A percentile compares a stretch with the other conserved stretches of the same genome.
phyloP scores from a whole-genome alignment of 495 filamentous ascomycete genomes.

The Talaromyces ruber region DNA sequence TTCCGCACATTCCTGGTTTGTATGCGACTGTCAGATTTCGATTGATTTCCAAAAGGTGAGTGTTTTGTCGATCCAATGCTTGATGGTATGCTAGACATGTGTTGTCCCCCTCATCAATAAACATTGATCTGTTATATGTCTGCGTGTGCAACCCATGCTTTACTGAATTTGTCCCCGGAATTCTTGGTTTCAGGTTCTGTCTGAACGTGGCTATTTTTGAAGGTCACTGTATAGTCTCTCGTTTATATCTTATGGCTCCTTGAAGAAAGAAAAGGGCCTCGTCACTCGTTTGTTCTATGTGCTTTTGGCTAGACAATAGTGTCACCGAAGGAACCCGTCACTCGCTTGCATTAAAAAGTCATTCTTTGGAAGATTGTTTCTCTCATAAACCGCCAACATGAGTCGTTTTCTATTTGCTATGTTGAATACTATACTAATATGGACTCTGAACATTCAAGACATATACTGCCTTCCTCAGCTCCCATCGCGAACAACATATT shows the following conservation, averaged over 20 bases:
- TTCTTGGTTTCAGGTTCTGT: neutral
- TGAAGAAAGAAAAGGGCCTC: neutral
- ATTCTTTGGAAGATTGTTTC: neutral
- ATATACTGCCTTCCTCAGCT: neutral
- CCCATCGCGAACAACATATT: neutral
- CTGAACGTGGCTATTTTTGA: neutral
- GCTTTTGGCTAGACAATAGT: neutral
- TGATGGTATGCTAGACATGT: neutral
- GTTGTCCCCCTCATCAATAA: neutral
- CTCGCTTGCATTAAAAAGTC: neutral
- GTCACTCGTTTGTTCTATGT: neutral
- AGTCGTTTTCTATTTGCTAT: neutral
- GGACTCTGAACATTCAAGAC: conserved; percentile 2
- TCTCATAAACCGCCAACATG: neutral
- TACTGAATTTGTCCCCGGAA: neutral
- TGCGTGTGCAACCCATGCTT: neutral
- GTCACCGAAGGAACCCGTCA: neutral
- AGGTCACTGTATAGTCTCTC: neutral
- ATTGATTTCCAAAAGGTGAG: neutral
- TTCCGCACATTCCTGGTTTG: neutral
- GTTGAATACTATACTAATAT: conserved; percentile 5
- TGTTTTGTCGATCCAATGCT: neutral
- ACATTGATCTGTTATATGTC: neutral
- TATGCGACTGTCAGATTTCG: neutral
- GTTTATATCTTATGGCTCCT: neutral